Evolutionary conservation across 2,329 filamentous ascomycete genomes (phyloP).

Genomic region (Dactylellina drechsleri): DNA sequence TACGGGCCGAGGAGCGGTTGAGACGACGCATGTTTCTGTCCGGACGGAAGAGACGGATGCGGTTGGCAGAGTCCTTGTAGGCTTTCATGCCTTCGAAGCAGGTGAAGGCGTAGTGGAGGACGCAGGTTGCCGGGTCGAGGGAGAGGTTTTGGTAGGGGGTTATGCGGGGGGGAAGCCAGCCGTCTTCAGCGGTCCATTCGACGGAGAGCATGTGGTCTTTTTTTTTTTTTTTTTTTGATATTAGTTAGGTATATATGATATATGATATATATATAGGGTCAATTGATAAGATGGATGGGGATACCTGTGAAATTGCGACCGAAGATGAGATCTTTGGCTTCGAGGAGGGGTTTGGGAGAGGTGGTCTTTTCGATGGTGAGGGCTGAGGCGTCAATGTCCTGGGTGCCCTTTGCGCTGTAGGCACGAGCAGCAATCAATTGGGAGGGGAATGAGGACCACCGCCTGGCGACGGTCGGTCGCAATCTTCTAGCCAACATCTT

Average conservation of each 20-base stretch:
- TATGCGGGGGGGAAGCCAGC: constrained; percentile 85
- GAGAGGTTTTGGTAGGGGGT: constrained; percentile 96
- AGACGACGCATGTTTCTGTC: constrained; percentile 95
- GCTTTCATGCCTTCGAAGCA: constrained; percentile 99
- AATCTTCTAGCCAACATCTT: constrained; percentile 38
- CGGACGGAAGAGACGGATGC: constrained; percentile 88
- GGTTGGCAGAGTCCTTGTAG: constrained; percentile 84
- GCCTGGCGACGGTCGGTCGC: constrained; percentile 30
- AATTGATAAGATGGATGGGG: constrained; percentile 5
- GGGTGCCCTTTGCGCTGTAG: constrained; percentile 58
- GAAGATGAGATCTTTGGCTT: constrained; percentile 86
- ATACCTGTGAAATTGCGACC: constrained; percentile 88
- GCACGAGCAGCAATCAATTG: constrained; percentile 19
- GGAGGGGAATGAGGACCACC: constrained; percentile 6
- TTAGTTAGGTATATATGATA: not conserved
- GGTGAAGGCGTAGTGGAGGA: constrained; percentile 98
- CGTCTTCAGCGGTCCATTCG: constrained; percentile 86
- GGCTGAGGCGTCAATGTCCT: constrained; percentile 79
- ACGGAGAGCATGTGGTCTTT: constrained; percentile 95
- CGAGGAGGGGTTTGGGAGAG: constrained; percentile 77
- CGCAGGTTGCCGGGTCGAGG: constrained; percentile 93
- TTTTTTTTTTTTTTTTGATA: constrained; percentile 15
- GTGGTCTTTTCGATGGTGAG: constrained; percentile 78
- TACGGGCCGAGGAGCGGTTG: constrained; percentile 89
- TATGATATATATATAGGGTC: not conserved